Conservation (phyloP, 768 basidiomycete species). For the Termitomyces sp. region DNA sequence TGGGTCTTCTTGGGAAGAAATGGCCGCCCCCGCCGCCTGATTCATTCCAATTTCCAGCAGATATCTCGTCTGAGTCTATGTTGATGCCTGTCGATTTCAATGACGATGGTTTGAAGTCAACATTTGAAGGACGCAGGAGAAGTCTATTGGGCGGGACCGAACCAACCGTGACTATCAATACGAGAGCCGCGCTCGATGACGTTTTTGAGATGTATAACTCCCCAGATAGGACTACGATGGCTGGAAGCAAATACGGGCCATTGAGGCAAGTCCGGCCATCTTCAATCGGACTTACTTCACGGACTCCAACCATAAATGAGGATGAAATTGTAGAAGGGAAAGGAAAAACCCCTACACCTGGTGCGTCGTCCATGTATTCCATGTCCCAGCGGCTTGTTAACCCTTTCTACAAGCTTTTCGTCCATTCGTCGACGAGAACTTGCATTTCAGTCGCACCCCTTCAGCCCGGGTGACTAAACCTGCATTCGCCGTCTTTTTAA, state of each 20-base stretch:
- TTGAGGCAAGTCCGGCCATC: constrained; percentile 62
- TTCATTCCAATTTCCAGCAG: constrained; percentile 16
- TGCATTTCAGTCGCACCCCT: constrained; percentile 36
- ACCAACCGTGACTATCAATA: constrained; percentile 93
- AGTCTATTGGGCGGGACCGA: constrained; percentile 46
- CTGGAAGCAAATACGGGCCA: constrained; percentile 71
- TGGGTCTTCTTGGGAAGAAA: constrained; percentile 80
- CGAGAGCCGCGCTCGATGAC: constrained; percentile 89
- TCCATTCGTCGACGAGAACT: constrained; percentile 66
- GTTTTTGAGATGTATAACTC: constrained; percentile 97
- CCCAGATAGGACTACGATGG: constrained; percentile 67
- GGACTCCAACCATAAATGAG: constrained; percentile 27
- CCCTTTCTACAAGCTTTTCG: constrained; percentile 43
- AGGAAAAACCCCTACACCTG: constrained; percentile 31
- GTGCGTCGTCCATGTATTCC: constrained; percentile 13
- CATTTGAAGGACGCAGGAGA: constrained; percentile 32
- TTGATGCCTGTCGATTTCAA: constrained; percentile 51
- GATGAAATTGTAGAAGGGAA: constrained; percentile 23
- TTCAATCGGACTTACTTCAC: constrained; percentile 34
- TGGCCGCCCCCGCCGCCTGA: constrained; percentile 66
- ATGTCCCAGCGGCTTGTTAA: constrained; percentile 10
- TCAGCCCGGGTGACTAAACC: constrained; percentile 31
- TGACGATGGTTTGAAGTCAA: constrained; percentile 47
- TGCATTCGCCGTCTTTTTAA: constrained; percentile 8
- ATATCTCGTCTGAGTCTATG: constrained; percentile 23